Percentiles rank a stretch among this genome's conserved stretches.
These are phyloP conservation scores for Marchantia polymorpha DNA, from an alignment of 225 moss, liverwort and hornwort species.

Conservation along the genomic window DNA sequence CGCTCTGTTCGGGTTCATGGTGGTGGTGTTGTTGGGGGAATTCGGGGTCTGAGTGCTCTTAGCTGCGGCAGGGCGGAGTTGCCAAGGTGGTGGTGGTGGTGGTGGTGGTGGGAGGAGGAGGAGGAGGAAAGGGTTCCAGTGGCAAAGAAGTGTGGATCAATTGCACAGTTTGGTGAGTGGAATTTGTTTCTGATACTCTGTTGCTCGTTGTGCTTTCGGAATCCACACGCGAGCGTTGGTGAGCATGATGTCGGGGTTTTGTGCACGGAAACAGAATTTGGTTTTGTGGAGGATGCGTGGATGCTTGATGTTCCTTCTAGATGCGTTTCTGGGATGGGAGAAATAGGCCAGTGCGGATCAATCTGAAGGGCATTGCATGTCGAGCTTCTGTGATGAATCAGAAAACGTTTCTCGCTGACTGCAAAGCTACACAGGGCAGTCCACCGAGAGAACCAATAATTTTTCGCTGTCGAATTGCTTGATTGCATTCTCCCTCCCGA, in stretches of 20 bases:
- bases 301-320: background rate
- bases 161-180: background rate
- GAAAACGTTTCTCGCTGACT: background rate
- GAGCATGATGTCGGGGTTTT: background rate
- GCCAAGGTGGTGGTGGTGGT: background rate
- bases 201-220: background rate
- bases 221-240: background rate
- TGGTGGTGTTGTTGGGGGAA: background rate
- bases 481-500: background rate
- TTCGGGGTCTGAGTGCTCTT: background rate
- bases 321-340: slow-evolving; percentile 2
- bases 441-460: background rate
- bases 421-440: background rate
- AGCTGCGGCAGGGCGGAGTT: background rate
- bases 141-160: background rate
- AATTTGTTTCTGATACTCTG: background rate
- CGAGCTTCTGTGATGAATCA: background rate
- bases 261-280: slow-evolving; percentile 4
- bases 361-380: background rate
- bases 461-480: background rate
- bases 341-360: background rate
- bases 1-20: background rate
- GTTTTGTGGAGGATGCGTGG: background rate
- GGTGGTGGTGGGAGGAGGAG: no score
- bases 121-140: background rate